A percentile compares a stretch with the other conserved stretches of the same genome.
These are phyloP conservation scores for Ophiocytium majus DNA, from an alignment of 352 stramenopile genomes.

Conservation along the genomic window DNA sequence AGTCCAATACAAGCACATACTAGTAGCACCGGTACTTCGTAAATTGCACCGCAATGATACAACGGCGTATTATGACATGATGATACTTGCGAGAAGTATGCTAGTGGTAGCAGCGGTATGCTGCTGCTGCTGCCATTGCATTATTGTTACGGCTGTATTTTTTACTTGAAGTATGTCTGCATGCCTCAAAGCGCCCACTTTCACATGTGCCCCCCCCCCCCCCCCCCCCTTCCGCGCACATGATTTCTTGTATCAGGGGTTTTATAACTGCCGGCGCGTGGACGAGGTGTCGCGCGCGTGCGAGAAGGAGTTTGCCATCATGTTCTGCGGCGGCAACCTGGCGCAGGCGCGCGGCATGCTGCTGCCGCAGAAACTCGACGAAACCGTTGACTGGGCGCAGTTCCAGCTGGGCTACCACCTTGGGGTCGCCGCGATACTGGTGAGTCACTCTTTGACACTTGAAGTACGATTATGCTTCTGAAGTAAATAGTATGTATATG, in stretches of 20 bases:
- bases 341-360: slow-evolving; percentile 69
- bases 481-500: slow-evolving; percentile 12
- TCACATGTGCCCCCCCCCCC: no score
- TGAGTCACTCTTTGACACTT: no score
- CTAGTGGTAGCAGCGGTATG: no score
- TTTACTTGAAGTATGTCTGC: background rate
- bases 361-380: slow-evolving; percentile 66
- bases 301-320: slow-evolving; percentile 66
- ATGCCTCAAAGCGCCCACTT: no score
- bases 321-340: slow-evolving; percentile 70
- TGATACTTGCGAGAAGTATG: no score
- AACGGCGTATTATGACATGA: no score
- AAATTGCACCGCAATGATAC: no score
- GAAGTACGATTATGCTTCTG: background rate
- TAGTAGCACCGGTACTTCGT: no score
- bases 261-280: slow-evolving; percentile 20
- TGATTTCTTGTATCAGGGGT: slow-evolving; percentile 14
- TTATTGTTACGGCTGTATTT: no score
- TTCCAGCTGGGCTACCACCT: slow-evolving; percentile 70
- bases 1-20: no score
- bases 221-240: no score
- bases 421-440: slow-evolving; percentile 70
- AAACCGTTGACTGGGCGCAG: slow-evolving; percentile 72
- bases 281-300: slow-evolving; percentile 48
- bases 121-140: no score